Conservation (phyloP, 768 basidiomycete genomes). For the Tricholoma furcatifolium region DNA sequence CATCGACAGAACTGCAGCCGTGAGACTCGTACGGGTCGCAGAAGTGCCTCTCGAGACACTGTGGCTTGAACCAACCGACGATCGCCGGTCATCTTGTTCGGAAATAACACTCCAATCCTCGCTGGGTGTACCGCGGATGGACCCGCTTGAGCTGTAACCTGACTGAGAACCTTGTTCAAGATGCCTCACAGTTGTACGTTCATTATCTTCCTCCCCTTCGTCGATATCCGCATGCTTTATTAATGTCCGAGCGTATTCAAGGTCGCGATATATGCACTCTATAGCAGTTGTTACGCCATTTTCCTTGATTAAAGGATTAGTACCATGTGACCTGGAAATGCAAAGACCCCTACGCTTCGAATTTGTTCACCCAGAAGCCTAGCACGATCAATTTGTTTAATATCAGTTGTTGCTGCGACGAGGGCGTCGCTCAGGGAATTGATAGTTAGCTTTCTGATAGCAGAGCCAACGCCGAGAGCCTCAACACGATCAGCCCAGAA, state of each 20-base stretch:
- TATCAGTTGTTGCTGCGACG: slow-evolving; percentile 77
- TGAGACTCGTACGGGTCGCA: slow-evolving; percentile 62
- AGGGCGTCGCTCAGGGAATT: slow-evolving; percentile 79
- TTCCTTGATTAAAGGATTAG: slow-evolving; percentile 53
- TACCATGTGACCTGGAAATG: background rate
- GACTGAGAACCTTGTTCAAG: slow-evolving; percentile 37
- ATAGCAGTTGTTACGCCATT: slow-evolving; percentile 93
- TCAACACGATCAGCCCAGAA: slow-evolving; percentile 99
- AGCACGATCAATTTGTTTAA: slow-evolving; percentile 86
- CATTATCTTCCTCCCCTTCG: slow-evolving; percentile 26
- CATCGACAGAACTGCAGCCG: slow-evolving; percentile 60
- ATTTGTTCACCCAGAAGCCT: slow-evolving; percentile 85
- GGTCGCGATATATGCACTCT: slow-evolving; percentile 93
- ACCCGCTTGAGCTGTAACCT: slow-evolving; percentile 56
- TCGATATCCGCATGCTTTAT: slow-evolving; percentile 58
- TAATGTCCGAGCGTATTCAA: slow-evolving; percentile 89
- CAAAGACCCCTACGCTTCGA: slow-evolving; percentile 53
- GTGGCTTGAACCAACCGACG: slow-evolving; percentile 52
- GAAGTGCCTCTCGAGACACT: slow-evolving; percentile 35
- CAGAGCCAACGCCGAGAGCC: slow-evolving; percentile 87
- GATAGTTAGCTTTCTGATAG: slow-evolving; percentile 85
- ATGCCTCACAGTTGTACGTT: slow-evolving; percentile 38
- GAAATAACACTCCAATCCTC: slow-evolving; percentile 91
- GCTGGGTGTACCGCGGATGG: slow-evolving; percentile 54
- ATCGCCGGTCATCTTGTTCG: slow-evolving; percentile 62